Percentiles rank a stretch among this genome's conserved stretches.
Evolutionary conservation across 1,284 basidiomycete genomes (phyloP).

Genomic region (Garcileccinum viscosum): DNA sequence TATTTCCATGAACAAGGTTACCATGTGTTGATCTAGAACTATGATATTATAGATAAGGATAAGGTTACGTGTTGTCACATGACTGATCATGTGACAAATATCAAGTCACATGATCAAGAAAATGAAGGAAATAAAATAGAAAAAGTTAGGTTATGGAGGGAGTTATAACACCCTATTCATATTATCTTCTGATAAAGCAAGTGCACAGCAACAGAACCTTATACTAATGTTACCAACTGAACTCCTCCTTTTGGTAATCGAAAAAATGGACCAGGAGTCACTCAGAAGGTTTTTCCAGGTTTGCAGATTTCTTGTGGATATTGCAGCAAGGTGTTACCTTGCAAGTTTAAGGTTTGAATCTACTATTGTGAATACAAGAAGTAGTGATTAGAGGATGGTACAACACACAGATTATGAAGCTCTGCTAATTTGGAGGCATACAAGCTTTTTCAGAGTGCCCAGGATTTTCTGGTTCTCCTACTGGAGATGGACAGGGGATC

Average conservation of each 20-base stretch:
- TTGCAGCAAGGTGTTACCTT: conserved; percentile 1
- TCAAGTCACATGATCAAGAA: too few relatives aligned
- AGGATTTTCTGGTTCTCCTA: conserved; percentile 3
- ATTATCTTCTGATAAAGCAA: background rate
- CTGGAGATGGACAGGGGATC: conserved; percentile 1
- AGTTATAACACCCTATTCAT: background rate
- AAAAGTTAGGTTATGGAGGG: too few relatives aligned
- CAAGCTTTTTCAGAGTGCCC: background rate
- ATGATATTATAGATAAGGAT: too few relatives aligned
- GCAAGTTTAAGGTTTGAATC: background rate
- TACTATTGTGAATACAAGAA: background rate
- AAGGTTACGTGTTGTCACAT: too few relatives aligned
- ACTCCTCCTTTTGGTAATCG: background rate
- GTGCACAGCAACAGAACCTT: background rate
- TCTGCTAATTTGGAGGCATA: conserved; percentile 11
- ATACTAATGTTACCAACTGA: background rate
- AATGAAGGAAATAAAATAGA: too few relatives aligned
- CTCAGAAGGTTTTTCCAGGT: conserved; percentile 3
- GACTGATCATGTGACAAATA: too few relatives aligned
- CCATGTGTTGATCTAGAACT: too few relatives aligned
- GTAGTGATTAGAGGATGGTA: conserved; percentile 2
- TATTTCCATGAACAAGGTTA: too few relatives aligned
- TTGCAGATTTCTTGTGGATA: conserved; percentile 6
- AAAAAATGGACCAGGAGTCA: conserved; percentile 8
- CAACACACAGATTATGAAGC: conserved; percentile 5